Conservation (phyloP, 495 filamentous ascomycete genomes). For the Aspergillus ellipticus region DNA sequence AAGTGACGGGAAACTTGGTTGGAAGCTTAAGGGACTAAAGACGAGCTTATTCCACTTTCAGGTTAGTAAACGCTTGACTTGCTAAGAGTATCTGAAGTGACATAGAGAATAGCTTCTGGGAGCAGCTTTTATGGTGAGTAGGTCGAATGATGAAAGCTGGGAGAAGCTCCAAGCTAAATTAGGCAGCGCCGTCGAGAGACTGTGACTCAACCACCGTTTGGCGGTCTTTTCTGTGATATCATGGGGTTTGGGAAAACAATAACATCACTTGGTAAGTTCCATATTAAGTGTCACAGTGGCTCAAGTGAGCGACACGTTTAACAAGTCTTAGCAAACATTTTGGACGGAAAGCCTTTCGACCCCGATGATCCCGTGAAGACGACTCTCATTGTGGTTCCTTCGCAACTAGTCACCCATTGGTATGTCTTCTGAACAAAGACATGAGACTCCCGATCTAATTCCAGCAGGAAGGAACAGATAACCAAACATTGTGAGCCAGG, state of each 20-base stretch:
- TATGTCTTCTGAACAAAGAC: background rate
- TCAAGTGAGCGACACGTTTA: background rate
- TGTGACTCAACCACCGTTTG: slow-evolving; percentile 32
- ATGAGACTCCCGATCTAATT: background rate
- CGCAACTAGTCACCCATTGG: slow-evolving; percentile 44
- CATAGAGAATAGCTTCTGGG: slow-evolving; percentile 36
- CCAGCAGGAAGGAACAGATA: slow-evolving; percentile 33
- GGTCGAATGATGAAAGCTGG: background rate
- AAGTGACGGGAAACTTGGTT: slow-evolving; percentile 38
- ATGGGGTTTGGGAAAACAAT: slow-evolving; percentile 68
- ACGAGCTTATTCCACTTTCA: slow-evolving; percentile 50
- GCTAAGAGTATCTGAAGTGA: slow-evolving; percentile 8
- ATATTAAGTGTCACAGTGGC: background rate
- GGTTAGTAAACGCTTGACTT: slow-evolving; percentile 8
- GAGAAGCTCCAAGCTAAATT: slow-evolving; percentile 1
- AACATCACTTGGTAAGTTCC: slow-evolving; percentile 32
- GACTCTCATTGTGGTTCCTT: slow-evolving; percentile 51
- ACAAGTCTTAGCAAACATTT: slow-evolving; percentile 37
- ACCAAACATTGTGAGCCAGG: slow-evolving; percentile 28
- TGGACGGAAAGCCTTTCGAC: slow-evolving; percentile 37
- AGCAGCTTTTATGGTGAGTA: slow-evolving; percentile 51
- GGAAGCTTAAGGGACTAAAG: slow-evolving; percentile 47
- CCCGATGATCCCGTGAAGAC: slow-evolving; percentile 19
- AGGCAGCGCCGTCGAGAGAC: slow-evolving; percentile 45
- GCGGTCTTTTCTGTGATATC: slow-evolving; percentile 55